phyloP scores from a whole-genome alignment of 202 grass and related monocot species.

The Hordeum pubiflorum region DNA sequence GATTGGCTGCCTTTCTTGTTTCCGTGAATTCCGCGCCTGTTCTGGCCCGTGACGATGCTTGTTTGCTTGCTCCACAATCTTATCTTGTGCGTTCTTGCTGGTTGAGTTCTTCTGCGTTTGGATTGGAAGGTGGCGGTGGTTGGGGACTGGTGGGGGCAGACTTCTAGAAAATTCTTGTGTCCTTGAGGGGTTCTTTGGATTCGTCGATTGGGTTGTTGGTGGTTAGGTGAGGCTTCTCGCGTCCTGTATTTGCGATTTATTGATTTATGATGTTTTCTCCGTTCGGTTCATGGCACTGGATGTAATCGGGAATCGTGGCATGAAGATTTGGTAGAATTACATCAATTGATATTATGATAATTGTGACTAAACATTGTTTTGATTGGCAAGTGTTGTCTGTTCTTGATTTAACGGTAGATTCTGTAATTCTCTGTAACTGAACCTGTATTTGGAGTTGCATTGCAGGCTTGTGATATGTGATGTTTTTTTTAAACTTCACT shows the following conservation, averaged over 20 bases:
- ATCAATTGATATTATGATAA: background rate
- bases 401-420: constrained; percentile 17
- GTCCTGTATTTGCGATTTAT: constrained; percentile 21
- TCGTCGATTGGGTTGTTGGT: constrained; percentile 9
- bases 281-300: background rate
- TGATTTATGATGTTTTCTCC: constrained; percentile 1
- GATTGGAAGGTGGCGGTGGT: constrained; percentile 56
- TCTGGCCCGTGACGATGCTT: background rate
- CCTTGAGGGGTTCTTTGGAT: constrained; percentile 1
- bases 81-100: constrained; percentile 2
- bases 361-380: background rate
- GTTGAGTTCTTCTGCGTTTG: constrained; percentile 30
- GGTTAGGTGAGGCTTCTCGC: constrained; percentile 16
- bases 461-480: background rate
- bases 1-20: background rate
- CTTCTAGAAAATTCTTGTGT: constrained; percentile 19
- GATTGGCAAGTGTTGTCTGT: background rate
- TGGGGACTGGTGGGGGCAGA: constrained; percentile 27
- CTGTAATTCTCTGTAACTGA: constrained; percentile 1
- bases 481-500: background rate
- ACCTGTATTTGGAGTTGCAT: background rate
- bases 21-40: background rate
- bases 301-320: background rate
- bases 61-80: background rate
- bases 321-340: background rate